A percentile compares a stretch with the other conserved stretches of the same genome.
phyloP scores from a whole-genome alignment of 2,329 filamentous ascomycete species.

The Nemania bipapillata region DNA sequence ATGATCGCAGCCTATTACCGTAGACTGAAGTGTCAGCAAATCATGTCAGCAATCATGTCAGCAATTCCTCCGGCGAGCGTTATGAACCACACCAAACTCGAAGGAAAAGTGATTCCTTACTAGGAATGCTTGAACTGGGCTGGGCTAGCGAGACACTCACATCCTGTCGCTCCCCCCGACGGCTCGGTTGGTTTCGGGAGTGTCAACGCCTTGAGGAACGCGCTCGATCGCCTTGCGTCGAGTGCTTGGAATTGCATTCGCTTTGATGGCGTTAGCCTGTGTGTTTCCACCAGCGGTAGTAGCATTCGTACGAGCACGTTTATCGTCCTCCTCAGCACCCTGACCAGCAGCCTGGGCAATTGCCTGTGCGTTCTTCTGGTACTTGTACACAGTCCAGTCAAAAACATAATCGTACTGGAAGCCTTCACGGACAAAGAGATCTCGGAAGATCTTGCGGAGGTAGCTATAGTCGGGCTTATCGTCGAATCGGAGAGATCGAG shows the following conservation, averaged over 20 bases:
- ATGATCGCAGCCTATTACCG: conserved; percentile 87
- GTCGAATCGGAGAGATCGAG: conserved; percentile 96
- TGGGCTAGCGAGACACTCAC: conserved; percentile 79
- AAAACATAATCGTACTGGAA: conserved; percentile 99
- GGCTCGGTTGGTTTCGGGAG: conserved; percentile 77
- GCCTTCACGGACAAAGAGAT: conserved; percentile 96
- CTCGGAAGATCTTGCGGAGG: conserved; percentile 99
- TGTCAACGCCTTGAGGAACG: conserved; percentile 69
- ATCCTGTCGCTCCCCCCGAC: conserved; percentile 89
- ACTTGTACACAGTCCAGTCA: conserved; percentile 99
- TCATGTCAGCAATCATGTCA: conserved; percentile 82
- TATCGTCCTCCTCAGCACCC: conserved; percentile 79
- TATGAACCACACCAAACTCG: conserved; percentile 82
- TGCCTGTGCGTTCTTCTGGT: conserved; percentile 98
- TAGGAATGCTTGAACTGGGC: conserved; percentile 72
- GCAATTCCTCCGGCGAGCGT: conserved; percentile 79
- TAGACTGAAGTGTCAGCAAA: conserved; percentile 83
- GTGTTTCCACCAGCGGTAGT: conserved; percentile 71
- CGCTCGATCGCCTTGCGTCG: conserved; percentile 87
- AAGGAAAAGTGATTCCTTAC: conserved; percentile 88
- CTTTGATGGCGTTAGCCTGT: conserved; percentile 71
- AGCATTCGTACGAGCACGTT: conserved; percentile 75
- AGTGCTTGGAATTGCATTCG: conserved; percentile 77
- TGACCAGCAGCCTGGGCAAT: conserved; percentile 83
- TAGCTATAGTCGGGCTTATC: conserved; percentile 99